A percentile compares a stretch with the other conserved stretches of the same genome.
phyloP scores from a whole-genome alignment of 257 asterid genomes.

The Primulina tabacum region DNA sequence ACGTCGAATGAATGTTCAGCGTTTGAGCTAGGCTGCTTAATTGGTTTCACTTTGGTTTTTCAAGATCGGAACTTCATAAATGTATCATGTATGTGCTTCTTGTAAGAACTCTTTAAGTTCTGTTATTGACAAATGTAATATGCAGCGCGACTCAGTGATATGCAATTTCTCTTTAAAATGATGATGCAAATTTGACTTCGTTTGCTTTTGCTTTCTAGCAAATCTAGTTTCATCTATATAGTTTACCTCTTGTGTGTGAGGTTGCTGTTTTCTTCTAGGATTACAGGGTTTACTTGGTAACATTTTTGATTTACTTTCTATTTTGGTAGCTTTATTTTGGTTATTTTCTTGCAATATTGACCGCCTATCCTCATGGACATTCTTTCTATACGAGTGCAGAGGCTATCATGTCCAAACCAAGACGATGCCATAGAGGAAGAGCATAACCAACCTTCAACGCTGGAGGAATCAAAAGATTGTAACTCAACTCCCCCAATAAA shows the following conservation, averaged over 20 bases:
- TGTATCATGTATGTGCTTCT: neutral
- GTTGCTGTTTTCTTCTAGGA: neutral
- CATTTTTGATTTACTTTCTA: neutral
- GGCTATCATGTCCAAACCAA: neutral
- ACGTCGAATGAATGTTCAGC: neutral
- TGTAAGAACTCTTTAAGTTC: too few species aligned
- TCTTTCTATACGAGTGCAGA: neutral
- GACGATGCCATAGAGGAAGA: neutral
- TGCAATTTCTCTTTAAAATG: too few species aligned
- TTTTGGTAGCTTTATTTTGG: neutral
- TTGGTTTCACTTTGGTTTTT: neutral
- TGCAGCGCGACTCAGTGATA: too few species aligned
- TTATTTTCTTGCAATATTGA: neutral
- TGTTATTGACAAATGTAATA: too few species aligned
- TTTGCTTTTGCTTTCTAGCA: too few species aligned
- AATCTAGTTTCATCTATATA: neutral
- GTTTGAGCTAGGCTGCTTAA: neutral
- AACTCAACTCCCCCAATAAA: neutral
- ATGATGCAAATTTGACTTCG: neutral
- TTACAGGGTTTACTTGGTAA: too few species aligned
- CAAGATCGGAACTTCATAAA: neutral
- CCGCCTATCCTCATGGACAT: neutral
- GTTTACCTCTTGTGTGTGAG: neutral
- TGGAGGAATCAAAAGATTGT: neutral
- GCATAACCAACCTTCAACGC: neutral